Conservation (phyloP, 192 early-diverging fungal genomes). For the Mortierella claussenii region DNA sequence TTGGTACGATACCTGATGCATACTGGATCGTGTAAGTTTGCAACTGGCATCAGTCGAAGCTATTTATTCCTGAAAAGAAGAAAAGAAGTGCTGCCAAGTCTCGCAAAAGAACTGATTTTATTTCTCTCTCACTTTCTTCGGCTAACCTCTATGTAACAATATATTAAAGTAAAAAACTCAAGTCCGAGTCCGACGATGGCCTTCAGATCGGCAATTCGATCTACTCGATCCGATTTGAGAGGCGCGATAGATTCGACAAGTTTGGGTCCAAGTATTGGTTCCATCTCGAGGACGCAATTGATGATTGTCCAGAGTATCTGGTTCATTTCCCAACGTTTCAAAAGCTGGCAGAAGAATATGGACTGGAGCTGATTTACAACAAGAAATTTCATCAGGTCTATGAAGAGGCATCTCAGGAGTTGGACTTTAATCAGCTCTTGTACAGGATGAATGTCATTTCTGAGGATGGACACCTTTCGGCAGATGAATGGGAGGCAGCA, state of each 20-base stretch:
- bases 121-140: constrained; percentile 10
- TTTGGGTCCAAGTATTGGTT: constrained; percentile 93
- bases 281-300: constrained; percentile 93
- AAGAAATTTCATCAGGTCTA: constrained; percentile 89
- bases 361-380: constrained; percentile 79
- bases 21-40: constrained; percentile 90
- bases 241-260: constrained; percentile 63
- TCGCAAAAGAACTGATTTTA: too few species aligned
- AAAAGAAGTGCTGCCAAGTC: too few species aligned
- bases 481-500: constrained; percentile 94
- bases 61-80: too few species aligned
- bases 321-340: constrained; percentile 87
- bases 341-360: constrained; percentile 82
- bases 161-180: constrained; percentile 61
- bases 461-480: constrained; percentile 68
- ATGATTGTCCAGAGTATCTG: constrained; percentile 95
- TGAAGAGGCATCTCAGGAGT: constrained; percentile 63
- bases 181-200: constrained; percentile 47
- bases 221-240: constrained; percentile 89
- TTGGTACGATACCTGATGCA: constrained; percentile 94
- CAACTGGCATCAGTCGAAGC: too few species aligned
- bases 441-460: constrained; percentile 87
- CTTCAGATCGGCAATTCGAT: constrained; percentile 87
- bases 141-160: constrained; percentile 1
- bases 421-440: constrained; percentile 70